Conservation (phyloP, 2,329 filamentous ascomycete genomes). For the Claviceps africana region DNA sequence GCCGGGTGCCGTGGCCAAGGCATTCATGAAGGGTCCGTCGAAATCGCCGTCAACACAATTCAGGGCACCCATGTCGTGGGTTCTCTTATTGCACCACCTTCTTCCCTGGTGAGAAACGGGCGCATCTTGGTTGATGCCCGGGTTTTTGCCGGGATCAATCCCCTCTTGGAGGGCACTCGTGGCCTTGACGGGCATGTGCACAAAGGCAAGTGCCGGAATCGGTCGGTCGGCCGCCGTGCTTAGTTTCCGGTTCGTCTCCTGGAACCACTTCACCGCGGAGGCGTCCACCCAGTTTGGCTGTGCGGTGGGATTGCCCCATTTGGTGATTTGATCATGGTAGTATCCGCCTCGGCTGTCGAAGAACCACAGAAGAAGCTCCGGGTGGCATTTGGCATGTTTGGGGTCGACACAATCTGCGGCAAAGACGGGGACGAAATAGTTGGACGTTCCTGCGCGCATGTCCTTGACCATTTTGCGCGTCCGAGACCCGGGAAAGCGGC, state of each 20-base stretch:
- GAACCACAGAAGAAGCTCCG: constrained; percentile 50
- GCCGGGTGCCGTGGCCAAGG: constrained; percentile 37
- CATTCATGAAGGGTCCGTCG: constrained; percentile 49
- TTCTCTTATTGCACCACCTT: constrained; percentile 22
- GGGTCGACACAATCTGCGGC: constrained; percentile 17
- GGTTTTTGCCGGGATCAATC: constrained; percentile 22
- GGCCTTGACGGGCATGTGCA: constrained; percentile 32
- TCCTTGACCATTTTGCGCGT: constrained; percentile 26
- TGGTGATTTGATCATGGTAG: constrained; percentile 26
- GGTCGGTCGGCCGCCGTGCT: constrained; percentile 15
- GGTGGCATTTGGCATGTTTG: constrained; percentile 6
- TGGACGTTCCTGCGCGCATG: constrained; percentile 25
- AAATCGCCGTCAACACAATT: constrained; percentile 31
- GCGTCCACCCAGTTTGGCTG: constrained; percentile 31
- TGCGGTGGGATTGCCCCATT: constrained; percentile 14
- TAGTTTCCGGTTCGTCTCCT: constrained; percentile 17
- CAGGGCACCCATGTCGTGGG: constrained; percentile 8
- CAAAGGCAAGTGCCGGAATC: constrained; percentile 33
- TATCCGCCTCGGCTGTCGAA: constrained; percentile 52
- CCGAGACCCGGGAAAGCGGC: constrained; percentile 21
- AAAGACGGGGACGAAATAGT: constrained; percentile 34
- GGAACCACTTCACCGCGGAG: constrained; percentile 31
- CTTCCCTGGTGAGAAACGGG: constrained; percentile 26
- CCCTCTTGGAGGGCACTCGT: constrained; percentile 17
- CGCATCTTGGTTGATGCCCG: constrained; percentile 31